Evolutionary conservation across 2,329 filamentous ascomycete species (phyloP).

Genomic region (Penicillium olsonii): DNA sequence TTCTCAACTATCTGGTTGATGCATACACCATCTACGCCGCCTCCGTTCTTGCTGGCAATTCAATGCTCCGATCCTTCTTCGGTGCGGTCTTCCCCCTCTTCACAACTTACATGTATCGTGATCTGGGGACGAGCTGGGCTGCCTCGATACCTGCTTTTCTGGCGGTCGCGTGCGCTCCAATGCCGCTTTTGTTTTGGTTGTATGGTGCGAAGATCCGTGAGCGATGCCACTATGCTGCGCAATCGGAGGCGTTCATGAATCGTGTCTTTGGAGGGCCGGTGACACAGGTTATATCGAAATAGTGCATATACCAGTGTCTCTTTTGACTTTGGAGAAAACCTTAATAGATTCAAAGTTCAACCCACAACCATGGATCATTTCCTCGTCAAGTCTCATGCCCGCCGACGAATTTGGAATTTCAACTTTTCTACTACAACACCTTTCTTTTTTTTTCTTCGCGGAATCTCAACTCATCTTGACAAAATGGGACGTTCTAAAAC

Average conservation of each 20-base stretch:
- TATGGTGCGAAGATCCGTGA: slow-evolving; percentile 10
- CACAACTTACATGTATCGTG: slow-evolving; percentile 15
- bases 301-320: neutral
- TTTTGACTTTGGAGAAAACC: too few species aligned
- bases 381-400: too few species aligned
- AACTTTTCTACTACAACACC: too few species aligned
- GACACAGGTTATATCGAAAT: neutral
- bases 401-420: too few species aligned
- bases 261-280: neutral
- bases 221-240: slow-evolving; percentile 4
- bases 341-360: too few species aligned
- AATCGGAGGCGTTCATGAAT: neutral
- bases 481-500: too few species aligned
- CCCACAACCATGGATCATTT: too few species aligned
- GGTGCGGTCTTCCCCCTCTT: slow-evolving; percentile 14
- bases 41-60: slow-evolving; percentile 13
- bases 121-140: slow-evolving; percentile 15
- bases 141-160: slow-evolving; percentile 14
- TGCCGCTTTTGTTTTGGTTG: slow-evolving; percentile 14
- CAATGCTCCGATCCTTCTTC: slow-evolving; percentile 9
- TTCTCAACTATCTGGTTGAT: slow-evolving; percentile 23
- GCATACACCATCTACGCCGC: slow-evolving; percentile 18
- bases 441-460: too few species aligned
- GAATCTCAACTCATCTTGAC: too few species aligned
- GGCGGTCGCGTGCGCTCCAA: slow-evolving; percentile 11